Percentiles rank a stretch among this genome's conserved stretches.
These are phyloP conservation scores for Shiraia bambusicola DNA, from an alignment of 2,329 filamentous ascomycete species.

Conservation along the genomic window DNA sequence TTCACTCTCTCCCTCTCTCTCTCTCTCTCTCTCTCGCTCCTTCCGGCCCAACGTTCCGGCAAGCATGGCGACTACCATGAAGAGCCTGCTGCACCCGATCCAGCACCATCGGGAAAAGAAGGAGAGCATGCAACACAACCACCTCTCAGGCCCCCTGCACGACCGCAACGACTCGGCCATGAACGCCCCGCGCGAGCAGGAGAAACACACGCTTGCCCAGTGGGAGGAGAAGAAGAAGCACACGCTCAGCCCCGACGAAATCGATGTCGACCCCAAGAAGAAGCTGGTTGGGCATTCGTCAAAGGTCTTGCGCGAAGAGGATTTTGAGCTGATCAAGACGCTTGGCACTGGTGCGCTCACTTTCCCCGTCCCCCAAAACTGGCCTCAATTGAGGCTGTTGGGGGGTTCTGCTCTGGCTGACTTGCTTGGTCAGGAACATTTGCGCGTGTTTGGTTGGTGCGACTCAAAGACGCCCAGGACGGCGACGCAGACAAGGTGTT, in stretches of 20 bases:
- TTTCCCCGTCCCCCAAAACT: too few species aligned
- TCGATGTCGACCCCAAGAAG: constrained; percentile 46
- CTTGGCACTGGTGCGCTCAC: constrained; percentile 66
- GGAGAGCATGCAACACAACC: constrained; percentile 15
- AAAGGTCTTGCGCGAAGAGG: constrained; percentile 52
- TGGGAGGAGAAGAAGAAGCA: constrained; percentile 51
- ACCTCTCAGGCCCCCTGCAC: constrained; percentile 29
- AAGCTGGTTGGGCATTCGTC: constrained; percentile 53
- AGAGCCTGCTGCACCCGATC: constrained; percentile 41
- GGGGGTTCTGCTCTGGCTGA: too few species aligned
- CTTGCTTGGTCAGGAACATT: constrained; percentile 63
- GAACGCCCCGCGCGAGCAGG: constrained; percentile 48
- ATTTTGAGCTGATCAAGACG: constrained; percentile 74
- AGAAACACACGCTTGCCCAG: constrained; percentile 49
- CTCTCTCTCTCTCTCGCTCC: constrained; percentile 11
- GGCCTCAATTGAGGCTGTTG: neutral
- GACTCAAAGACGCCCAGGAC: constrained; percentile 56
- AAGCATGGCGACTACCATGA: constrained; percentile 42
- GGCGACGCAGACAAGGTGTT: constrained; percentile 67
- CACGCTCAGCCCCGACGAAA: constrained; percentile 47
- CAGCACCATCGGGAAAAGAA: constrained; percentile 35
- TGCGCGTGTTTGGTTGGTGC: constrained; percentile 77
- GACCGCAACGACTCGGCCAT: constrained; percentile 40
- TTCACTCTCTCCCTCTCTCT: constrained; percentile 10
- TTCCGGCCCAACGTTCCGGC: constrained; percentile 6